These are phyloP conservation scores for Vigna radiata DNA, from an alignment of 306 rosid species.

Conservation along the genomic window DNA sequence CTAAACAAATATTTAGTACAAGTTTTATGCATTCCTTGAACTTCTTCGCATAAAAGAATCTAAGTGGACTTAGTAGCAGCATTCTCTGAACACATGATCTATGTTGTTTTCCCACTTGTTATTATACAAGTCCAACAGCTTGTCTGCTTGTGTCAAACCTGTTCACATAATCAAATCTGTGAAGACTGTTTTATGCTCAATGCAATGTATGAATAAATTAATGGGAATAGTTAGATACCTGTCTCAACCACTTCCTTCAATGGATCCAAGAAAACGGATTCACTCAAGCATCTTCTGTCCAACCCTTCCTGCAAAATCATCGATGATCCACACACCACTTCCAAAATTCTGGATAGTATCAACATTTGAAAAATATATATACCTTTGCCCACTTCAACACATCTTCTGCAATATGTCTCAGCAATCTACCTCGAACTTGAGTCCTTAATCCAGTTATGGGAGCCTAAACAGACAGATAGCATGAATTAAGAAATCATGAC, in stretches of 20 bases:
- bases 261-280: constrained; percentile 40
- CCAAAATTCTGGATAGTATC: not conserved
- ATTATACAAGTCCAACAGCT: not conserved
- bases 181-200: not conserved
- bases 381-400: constrained; percentile 52
- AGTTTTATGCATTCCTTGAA: not conserved
- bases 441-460: constrained; percentile 73
- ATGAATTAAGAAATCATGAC: not conserved
- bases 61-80: not conserved
- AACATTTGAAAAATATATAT: not conserved
- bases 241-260: constrained; percentile 33
- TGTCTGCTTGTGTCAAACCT: not conserved
- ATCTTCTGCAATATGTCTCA: constrained; percentile 52
- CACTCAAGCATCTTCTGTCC: constrained; percentile 45
- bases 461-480: constrained; percentile 51
- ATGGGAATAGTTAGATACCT: constrained; percentile 13
- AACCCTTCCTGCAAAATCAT: constrained; percentile 43
- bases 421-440: constrained; percentile 62
- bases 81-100: not conserved
- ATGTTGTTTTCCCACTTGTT: constrained; percentile 8
- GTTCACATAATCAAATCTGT: not conserved
- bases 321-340: not conserved
- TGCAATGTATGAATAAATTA: not conserved
- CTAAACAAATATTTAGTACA: not conserved
- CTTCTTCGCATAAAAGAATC: not conserved